phyloP scores from a whole-genome alignment of 2,329 filamentous ascomycete species.

The Fonsecaea nubica region DNA sequence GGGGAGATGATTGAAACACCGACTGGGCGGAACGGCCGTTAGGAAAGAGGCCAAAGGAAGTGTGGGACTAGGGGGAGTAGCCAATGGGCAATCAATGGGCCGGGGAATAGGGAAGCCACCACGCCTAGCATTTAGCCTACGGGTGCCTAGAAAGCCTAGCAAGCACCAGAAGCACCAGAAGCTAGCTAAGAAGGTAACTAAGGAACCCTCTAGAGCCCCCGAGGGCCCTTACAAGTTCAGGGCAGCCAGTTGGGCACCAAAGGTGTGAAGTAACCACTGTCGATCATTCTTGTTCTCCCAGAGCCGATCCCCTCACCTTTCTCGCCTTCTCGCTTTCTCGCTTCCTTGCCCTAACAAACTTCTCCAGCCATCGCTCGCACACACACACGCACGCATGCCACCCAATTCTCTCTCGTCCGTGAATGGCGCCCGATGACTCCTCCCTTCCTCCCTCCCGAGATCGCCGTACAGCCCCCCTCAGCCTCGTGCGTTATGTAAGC shows the following conservation, averaged over 20 bases:
- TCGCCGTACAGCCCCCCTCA: background rate
- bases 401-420: background rate
- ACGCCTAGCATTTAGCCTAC: background rate
- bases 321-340: background rate
- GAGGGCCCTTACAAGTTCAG: background rate
- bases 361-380: background rate
- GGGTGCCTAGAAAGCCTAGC: background rate
- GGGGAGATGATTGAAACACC: slow-evolving; percentile 18
- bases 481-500: background rate
- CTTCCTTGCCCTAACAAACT: background rate
- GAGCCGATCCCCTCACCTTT: background rate
- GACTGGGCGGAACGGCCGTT: slow-evolving; percentile 12
- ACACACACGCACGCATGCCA: background rate
- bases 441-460: background rate
- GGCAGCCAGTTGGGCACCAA: slow-evolving; percentile 24
- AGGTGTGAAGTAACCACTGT: background rate
- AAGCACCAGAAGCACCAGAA: slow-evolving; percentile 5
- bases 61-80: background rate
- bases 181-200: background rate
- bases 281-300: slow-evolving; percentile 7
- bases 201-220: background rate
- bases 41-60: background rate
- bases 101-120: slow-evolving; percentile 4
- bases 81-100: background rate
- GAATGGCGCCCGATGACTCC: background rate